These are phyloP conservation scores for Microstegium vimineum DNA, from an alignment of 176 grass and related monocot species.

Conservation along the genomic window DNA sequence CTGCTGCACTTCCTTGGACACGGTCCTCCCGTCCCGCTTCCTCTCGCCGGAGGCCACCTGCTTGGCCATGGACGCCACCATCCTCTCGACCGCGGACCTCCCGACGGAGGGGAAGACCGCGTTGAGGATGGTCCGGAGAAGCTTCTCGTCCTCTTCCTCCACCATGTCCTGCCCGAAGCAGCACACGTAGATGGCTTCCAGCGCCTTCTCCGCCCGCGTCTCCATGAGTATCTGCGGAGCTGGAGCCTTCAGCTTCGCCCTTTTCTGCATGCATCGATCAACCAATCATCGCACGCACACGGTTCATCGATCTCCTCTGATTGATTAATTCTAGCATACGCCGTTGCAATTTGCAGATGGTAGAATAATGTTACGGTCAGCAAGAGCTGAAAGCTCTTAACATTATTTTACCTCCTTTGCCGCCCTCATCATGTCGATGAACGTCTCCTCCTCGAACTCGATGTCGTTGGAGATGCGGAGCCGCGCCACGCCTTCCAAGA, in stretches of 20 bases:
- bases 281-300: not conserved
- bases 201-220: slow-evolving; percentile 66
- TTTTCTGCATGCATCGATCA: slow-evolving; percentile 76
- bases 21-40: slow-evolving; percentile 46
- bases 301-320: not conserved
- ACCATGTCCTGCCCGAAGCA: slow-evolving; percentile 89
- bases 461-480: slow-evolving; percentile 98
- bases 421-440: slow-evolving; percentile 72
- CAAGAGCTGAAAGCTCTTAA: not conserved
- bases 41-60: slow-evolving; percentile 57
- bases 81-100: slow-evolving; percentile 56
- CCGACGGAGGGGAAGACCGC: slow-evolving; percentile 72
- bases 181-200: slow-evolving; percentile 86
- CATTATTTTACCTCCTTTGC: slow-evolving; percentile 76
- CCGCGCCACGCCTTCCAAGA: slow-evolving; percentile 83
- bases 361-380: no score
- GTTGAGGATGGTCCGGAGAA: slow-evolving; percentile 59
- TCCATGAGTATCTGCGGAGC: slow-evolving; percentile 64
- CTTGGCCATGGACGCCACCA: slow-evolving; percentile 52
- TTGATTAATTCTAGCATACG: not conserved
- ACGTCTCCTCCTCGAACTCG: slow-evolving; percentile 96
- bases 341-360: not conserved
- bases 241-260: slow-evolving; percentile 62
- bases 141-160: slow-evolving; percentile 61
- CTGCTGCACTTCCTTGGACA: slow-evolving; percentile 62